Percentiles rank a stretch among this genome's conserved stretches.
phyloP scores from a whole-genome alignment of 2,329 filamentous ascomycete genomes.

The Cordyceps farinosa region DNA sequence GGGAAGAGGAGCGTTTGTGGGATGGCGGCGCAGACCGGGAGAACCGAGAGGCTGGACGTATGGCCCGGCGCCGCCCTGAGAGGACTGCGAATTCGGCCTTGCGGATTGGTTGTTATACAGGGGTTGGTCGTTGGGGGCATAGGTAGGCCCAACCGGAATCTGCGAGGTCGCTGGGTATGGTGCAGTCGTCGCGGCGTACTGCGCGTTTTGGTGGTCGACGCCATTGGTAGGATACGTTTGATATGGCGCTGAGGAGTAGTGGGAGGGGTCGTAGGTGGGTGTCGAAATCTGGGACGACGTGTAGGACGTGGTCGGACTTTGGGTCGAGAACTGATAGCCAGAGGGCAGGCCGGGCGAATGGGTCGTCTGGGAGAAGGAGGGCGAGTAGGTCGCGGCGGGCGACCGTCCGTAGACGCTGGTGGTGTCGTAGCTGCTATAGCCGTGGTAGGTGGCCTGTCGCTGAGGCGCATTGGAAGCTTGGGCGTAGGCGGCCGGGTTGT shows the following conservation, averaged over 20 bases:
- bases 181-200: constrained; percentile 36
- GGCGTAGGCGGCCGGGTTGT: constrained; percentile 60
- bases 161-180: constrained; percentile 52
- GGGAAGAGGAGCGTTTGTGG: constrained; percentile 58
- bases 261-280: constrained; percentile 37
- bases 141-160: constrained; percentile 51
- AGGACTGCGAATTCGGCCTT: constrained; percentile 49
- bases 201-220: constrained; percentile 33
- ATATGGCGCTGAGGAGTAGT: constrained; percentile 30
- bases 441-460: constrained; percentile 49
- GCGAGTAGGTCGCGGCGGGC: constrained; percentile 34
- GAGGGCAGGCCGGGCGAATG: constrained; percentile 31
- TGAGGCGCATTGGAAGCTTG: constrained; percentile 42
- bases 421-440: constrained; percentile 44
- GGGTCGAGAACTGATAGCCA: constrained; percentile 40
- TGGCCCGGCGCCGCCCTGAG: constrained; percentile 43
- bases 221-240: constrained; percentile 39
- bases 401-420: constrained; percentile 40
- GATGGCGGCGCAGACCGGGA: constrained; percentile 51
- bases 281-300: constrained; percentile 27
- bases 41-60: constrained; percentile 39
- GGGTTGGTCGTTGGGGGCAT: constrained; percentile 44
- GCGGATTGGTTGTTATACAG: constrained; percentile 42
- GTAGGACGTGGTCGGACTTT: constrained; percentile 34
- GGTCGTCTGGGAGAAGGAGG: constrained; percentile 26